Evolutionary conservation across 805 yeast species (phyloP), one percentile per base, ranked within the genome.

Genomic region (Blastobotrys peoriensis): DNA sequence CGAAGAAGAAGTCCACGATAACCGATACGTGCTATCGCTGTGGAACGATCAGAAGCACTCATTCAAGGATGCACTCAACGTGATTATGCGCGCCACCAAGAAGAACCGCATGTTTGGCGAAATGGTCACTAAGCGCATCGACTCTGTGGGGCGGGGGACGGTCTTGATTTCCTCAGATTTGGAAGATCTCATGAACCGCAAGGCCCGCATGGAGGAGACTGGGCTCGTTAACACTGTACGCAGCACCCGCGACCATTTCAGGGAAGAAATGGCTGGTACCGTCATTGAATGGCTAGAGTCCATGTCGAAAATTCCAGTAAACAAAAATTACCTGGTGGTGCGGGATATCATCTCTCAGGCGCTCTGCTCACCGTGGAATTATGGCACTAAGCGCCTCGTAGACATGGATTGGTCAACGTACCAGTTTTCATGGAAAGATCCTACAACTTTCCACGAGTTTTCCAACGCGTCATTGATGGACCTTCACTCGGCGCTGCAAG

Each of bases 1-100:
- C 2, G 59, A 57, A 2, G 78, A 72, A 43, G 56, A 58, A 44
- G 69, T 73, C 21, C 68, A 78, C 15, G 51, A 54, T 36, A 70
- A 64, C 3, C 70, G 71, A 49, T 86, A 70, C 63, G 76, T 69
- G 20, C 64, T 87, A 22, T 62, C 79, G 25, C 64, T 84, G 2
- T 86, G 86, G 71, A 86, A 88, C 54, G 96, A 87, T 58, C 93
- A 83, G 54, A 71, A 76, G 28, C 79, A 83, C 46, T 91, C 88
- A 45, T 79, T 74, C 52, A 68, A 78, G 44, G 95, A 87, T 57
- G 88, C 89, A 0, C 75, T 79, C 2, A 80, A 78, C 43, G 62
- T 85, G 30, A 76, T 87, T 5, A 70, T 75, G 39, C 58, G 72
- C 25, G 81, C 87, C 0, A 83, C 93, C 5, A 72, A 73, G 17